Evolutionary conservation across 495 filamentous ascomycete genomes (phyloP).

Genomic region (Penicillium paradoxum): DNA sequence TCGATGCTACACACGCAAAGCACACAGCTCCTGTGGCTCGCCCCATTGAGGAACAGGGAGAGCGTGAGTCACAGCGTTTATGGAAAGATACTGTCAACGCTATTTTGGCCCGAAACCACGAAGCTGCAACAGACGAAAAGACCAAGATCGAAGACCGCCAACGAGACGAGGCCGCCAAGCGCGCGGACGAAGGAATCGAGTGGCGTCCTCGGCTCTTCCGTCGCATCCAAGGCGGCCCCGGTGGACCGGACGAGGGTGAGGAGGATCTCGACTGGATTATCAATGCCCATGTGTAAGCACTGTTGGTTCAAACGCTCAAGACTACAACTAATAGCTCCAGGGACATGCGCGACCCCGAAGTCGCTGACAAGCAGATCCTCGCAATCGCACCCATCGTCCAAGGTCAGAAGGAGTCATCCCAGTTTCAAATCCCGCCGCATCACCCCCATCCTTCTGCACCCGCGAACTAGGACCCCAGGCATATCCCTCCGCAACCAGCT

Average conservation of each 20-base stretch:
- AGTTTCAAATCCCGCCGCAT: constrained; percentile 41
- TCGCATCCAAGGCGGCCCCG: constrained; percentile 63
- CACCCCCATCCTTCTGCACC: constrained; percentile 5
- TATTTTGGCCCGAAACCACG: constrained; percentile 78
- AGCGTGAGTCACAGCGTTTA: constrained; percentile 82
- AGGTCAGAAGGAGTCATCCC: constrained; percentile 53
- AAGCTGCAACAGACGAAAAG: constrained; percentile 90
- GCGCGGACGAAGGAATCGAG: constrained; percentile 74
- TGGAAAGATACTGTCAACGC: constrained; percentile 79
- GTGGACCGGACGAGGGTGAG: constrained; percentile 75
- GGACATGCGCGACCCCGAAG: constrained; percentile 61
- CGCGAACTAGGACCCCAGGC: constrained; percentile 6
- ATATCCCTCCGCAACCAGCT: constrained; percentile 16
- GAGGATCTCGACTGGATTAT: constrained; percentile 93
- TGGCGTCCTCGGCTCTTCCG: constrained; percentile 89
- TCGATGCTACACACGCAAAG: constrained; percentile 74
- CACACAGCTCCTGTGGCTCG: constrained; percentile 70
- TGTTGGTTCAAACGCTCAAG: not conserved
- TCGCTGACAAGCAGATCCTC: constrained; percentile 78
- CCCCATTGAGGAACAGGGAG: constrained; percentile 79
- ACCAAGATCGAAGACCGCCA: constrained; percentile 89
- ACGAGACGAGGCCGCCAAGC: constrained; percentile 78
- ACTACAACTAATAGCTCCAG: constrained; percentile 37
- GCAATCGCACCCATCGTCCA: constrained; percentile 79
- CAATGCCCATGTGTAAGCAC: constrained; percentile 73